Percentiles rank a stretch among this genome's conserved stretches.
These are phyloP conservation scores for Castanea sativa DNA, from an alignment of 306 rosid species.

Conservation along the genomic window DNA sequence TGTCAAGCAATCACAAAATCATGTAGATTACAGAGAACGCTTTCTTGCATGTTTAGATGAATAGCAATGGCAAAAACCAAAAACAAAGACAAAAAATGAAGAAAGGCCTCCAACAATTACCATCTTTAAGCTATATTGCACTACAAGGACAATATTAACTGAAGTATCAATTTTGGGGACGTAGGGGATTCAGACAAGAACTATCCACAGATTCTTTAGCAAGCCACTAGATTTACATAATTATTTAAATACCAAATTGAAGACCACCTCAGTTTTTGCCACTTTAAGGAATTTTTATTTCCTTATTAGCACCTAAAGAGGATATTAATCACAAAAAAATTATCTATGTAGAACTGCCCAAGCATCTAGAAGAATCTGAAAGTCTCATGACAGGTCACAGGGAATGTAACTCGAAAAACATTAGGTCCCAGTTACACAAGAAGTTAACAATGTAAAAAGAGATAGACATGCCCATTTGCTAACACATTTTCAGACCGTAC, in stretches of 20 bases:
- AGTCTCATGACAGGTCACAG: neutral
- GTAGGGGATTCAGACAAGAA: neutral
- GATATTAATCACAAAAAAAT: neutral
- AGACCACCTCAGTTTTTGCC: neutral
- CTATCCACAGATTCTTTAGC: neutral
- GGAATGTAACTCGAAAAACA: neutral
- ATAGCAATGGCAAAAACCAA: neutral
- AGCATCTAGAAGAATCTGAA: neutral
- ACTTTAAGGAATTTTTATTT: neutral
- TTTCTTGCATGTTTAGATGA: neutral
- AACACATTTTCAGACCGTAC: too few relatives aligned
- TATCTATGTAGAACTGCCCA: neutral
- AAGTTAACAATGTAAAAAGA: neutral
- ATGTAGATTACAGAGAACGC: neutral
- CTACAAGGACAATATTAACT: neutral
- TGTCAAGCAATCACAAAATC: neutral
- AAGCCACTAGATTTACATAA: neutral
- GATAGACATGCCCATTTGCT: neutral
- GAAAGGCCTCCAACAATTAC: neutral
- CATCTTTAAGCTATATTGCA: neutral
- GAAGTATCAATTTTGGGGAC: neutral
- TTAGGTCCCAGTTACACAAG: neutral
- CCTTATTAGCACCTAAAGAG: neutral
- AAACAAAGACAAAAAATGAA: neutral
- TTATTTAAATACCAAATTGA: neutral